Base-by-base conservation (phyloP, 139 green algal species). In the Closterium sp. region DNA sequence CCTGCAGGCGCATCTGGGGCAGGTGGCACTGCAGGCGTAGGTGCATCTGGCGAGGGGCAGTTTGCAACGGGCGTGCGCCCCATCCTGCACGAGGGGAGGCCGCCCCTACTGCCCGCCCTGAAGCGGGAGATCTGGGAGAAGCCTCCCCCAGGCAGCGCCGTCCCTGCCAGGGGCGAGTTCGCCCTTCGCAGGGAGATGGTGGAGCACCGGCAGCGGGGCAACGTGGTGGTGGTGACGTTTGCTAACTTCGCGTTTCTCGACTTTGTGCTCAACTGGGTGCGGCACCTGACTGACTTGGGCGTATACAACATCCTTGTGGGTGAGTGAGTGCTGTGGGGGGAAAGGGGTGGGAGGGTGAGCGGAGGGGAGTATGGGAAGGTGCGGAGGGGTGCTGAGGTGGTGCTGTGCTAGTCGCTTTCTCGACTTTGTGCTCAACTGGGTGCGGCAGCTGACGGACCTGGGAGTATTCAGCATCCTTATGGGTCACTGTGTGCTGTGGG, bases 201-300 rank as follows among this genome's bases (percentile, higher is more conserved):
- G 27, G 86, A 97, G 34, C 87, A 91, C 19, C 88, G 97, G 38
- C 94, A 96, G 1, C 89, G 95, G 34, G 93, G 97, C 50, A 95
- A 96, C 34, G 96, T 96, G 45, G 91, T 99, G 17, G 90, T 95
- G 31, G 97, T 99, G 31, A 99, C 97, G 0, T 99, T 97, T 96
- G 97, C 98, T 70, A 99, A 99, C 92, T 96, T 95, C 85, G 97
- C 98, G 91, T 99, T 99, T 94, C 93, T 96, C 9, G 97, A 99
- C 91, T 99, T 99, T 96, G 97, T 97, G 6, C 90, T 96, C 79
- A 98, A 97, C 31, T 99, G 97, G 97, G 96, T 98, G 6, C 79
- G 94, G n/a, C 98, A 98, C 90, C 89, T 97, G 11, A 90, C 94
- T 3, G 32, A 87, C 10, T 84, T 95, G 17, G 95, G 96, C 22